Percentiles rank a stretch among this genome's conserved stretches.
These are phyloP conservation scores for Glaciozyma antarctica DNA, from an alignment of 768 basidiomycete species.

Conservation along the genomic window DNA sequence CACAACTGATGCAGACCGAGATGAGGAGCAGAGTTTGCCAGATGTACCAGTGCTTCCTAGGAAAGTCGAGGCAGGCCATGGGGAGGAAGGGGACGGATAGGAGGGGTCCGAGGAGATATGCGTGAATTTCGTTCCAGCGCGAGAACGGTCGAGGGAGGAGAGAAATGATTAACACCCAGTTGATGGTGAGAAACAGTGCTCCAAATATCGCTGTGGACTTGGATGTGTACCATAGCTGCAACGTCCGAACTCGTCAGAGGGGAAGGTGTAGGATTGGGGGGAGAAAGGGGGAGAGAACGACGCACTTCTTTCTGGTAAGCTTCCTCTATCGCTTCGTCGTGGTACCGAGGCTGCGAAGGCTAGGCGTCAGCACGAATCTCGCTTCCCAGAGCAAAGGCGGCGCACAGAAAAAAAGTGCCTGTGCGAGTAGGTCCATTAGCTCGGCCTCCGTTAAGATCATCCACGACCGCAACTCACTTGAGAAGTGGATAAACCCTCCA, in stretches of 20 bases:
- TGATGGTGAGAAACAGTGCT: constrained; percentile 53
- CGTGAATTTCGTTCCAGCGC: constrained; percentile 40
- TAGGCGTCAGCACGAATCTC: neutral
- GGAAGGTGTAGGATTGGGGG: too few species aligned
- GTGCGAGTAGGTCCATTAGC: neutral
- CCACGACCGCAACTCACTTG: constrained; percentile 21
- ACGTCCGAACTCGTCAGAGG: too few species aligned
- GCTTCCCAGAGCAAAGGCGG: neutral
- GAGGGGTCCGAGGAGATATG: constrained; percentile 45
- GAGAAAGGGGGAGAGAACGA: neutral
- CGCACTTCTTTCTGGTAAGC: constrained; percentile 51
- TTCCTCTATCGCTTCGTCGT: constrained; percentile 51
- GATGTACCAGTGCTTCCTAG: constrained; percentile 50
- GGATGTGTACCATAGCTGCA: neutral
- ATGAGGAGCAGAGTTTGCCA: constrained; percentile 55
- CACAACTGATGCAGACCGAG: constrained; percentile 6
- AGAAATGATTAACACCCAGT: constrained; percentile 60
- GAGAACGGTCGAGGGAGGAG: constrained; percentile 39
- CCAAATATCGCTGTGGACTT: constrained; percentile 39
- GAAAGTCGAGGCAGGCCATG: constrained; percentile 64
- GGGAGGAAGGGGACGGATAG: constrained; percentile 55
- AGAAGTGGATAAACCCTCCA: constrained; percentile 54
- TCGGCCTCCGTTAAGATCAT: neutral
- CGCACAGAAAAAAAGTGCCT: constrained; percentile 1
- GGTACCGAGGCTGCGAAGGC: constrained; percentile 45